Percentiles rank a stretch among this genome's conserved stretches.
Conservation (phyloP, 805 yeast species). For the Wickerhamiella azymoides region DNA sequence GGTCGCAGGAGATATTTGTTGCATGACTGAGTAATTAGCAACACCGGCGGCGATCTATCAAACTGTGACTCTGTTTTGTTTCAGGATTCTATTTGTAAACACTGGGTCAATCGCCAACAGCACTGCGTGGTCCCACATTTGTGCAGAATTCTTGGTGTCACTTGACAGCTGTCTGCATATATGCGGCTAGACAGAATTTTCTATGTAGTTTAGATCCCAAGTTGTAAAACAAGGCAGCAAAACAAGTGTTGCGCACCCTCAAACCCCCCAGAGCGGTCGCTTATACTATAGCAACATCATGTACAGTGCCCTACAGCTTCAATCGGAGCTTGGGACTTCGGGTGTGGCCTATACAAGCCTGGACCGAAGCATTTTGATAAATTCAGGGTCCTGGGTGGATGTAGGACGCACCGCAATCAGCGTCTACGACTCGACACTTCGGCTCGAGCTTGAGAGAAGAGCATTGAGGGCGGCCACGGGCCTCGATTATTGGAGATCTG, state of each 20-base stretch:
- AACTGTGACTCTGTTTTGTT: too few species aligned
- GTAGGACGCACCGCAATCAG: conserved; percentile 15
- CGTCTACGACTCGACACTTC: conserved; percentile 12
- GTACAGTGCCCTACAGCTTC: neutral
- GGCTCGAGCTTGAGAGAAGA: conserved; percentile 9
- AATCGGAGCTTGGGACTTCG: conserved; percentile 5
- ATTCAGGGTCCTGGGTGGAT: conserved; percentile 18
- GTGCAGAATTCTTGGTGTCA: too few species aligned
- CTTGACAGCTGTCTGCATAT: too few species aligned
- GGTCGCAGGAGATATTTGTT: conserved; percentile 18
- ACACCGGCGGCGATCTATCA: neutral
- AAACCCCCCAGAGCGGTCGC: too few species aligned
- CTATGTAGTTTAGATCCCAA: too few species aligned
- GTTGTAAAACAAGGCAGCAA: too few species aligned
- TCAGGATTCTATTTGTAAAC: too few species aligned
- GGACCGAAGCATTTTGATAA: conserved; percentile 12
- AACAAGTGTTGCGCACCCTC: too few species aligned
- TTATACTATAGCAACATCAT: neutral
- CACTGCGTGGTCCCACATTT: neutral
- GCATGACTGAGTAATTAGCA: conserved; percentile 4
- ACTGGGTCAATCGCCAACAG: neutral
- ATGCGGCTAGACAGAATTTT: too few species aligned
- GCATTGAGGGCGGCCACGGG: conserved; percentile 16
- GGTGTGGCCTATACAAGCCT: conserved; percentile 7
- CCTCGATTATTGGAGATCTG: conserved; percentile 15